Percentiles rank a stretch among this genome's conserved stretches.
These are phyloP conservation scores for Hypoxylon rubiginosum DNA, from an alignment of 2,329 filamentous ascomycete genomes.

Conservation along the genomic window DNA sequence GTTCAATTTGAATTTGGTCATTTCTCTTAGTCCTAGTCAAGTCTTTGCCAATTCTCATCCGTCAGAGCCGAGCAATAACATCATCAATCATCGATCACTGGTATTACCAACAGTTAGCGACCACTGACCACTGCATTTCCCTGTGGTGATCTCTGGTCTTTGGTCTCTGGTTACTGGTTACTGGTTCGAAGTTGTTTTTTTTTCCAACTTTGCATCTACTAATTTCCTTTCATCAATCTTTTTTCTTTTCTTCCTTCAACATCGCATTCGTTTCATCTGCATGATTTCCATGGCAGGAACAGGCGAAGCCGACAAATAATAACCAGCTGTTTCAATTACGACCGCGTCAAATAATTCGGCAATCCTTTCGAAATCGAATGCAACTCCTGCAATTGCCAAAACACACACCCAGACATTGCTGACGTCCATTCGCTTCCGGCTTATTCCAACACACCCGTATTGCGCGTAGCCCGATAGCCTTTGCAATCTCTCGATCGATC, in stretches of 20 bases:
- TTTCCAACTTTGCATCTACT: conserved; percentile 9
- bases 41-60: conserved; percentile 26
- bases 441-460: conserved; percentile 23
- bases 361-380: conserved; percentile 27
- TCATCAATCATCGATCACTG: conserved; percentile 1
- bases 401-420: conserved; percentile 23
- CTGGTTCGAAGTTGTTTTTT: conserved; percentile 19
- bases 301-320: conserved; percentile 33
- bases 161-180: conserved; percentile 11
- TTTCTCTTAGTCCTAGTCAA: conserved; percentile 10
- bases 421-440: conserved; percentile 35
- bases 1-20: not conserved
- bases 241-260: not conserved
- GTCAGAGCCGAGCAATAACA: conserved; percentile 28
- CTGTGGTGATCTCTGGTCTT: too few species aligned
- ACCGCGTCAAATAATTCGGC: conserved; percentile 27
- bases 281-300: conserved; percentile 34
- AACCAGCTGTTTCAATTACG: conserved; percentile 29
- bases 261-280: conserved; percentile 37
- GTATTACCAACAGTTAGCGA: not conserved
- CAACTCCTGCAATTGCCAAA: conserved; percentile 22
- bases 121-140: conserved; percentile 10
- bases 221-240: conserved; percentile 12
- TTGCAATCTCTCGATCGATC: conserved; percentile 4
- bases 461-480: conserved; percentile 26